Evolutionary conservation across 805 yeast species (phyloP).

Genomic region (Metschnikowia gruessii): DNA sequence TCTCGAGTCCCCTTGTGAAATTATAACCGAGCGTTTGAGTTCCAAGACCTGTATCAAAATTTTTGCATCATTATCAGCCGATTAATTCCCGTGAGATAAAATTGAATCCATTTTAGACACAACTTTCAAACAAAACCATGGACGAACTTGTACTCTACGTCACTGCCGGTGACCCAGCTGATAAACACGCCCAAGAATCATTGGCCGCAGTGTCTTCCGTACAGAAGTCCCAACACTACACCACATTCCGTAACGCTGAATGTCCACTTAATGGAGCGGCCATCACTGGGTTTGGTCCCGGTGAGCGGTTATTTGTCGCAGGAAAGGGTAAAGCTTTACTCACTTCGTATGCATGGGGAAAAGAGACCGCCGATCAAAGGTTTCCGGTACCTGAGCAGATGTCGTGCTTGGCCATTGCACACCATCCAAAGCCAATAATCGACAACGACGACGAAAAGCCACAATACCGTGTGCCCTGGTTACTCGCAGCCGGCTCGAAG

Average conservation of each 20-base stretch:
- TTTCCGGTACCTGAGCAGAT: constrained; percentile 83
- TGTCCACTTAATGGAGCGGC: constrained; percentile 45
- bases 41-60: too few species aligned
- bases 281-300: constrained; percentile 44
- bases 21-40: too few species aligned
- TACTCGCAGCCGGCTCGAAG: constrained; percentile 69
- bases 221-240: constrained; percentile 47
- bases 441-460: constrained; percentile 22
- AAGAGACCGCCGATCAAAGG: constrained; percentile 71
- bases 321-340: constrained; percentile 70
- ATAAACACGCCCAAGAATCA: constrained; percentile 44
- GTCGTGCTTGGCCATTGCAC: constrained; percentile 49
- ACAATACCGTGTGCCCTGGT: constrained; percentile 52
- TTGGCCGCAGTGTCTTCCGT: constrained; percentile 42
- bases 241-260: constrained; percentile 53
- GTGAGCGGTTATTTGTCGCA: constrained; percentile 59
- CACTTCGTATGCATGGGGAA: constrained; percentile 68
- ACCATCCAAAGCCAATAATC: constrained; percentile 24
- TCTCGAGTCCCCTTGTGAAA: too few species aligned
- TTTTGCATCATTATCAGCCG: too few species aligned
- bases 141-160: constrained; percentile 51
- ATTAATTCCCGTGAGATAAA: too few species aligned
- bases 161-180: constrained; percentile 42
- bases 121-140: constrained; percentile 26
- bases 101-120: too few species aligned